Percentiles rank a stretch among this genome's conserved stretches.
Conservation (phyloP, 345 rosid genomes). For the Durio zibethinus region DNA sequence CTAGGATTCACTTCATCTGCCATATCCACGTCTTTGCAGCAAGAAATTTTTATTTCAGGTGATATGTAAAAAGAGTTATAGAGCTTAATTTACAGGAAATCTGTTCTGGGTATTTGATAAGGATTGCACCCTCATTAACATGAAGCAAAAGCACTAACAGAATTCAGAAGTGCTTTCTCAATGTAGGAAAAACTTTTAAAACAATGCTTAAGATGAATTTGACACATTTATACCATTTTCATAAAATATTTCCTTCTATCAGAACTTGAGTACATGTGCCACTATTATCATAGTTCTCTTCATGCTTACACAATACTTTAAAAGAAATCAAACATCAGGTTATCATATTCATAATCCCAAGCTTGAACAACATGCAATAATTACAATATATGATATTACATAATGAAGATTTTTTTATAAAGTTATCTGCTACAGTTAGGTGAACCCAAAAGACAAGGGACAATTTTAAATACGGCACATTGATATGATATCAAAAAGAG, state of each 20-base stretch:
- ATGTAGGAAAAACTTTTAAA: background rate
- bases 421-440: background rate
- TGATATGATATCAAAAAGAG: too few species aligned
- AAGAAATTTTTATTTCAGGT: background rate
- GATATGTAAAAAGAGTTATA: background rate
- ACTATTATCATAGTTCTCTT: background rate
- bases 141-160: background rate
- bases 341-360: background rate
- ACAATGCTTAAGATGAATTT: background rate
- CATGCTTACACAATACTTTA: background rate
- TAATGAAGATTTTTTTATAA: background rate
- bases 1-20: slow-evolving; percentile 1
- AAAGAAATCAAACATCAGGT: background rate
- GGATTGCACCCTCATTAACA: background rate
- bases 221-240: background rate
- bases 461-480: too few species aligned
- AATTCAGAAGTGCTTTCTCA: background rate
- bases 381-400: background rate
- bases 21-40: background rate
- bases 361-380: background rate
- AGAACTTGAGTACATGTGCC: background rate
- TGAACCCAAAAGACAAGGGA: slow-evolving; percentile 2
- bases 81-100: background rate
- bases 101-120: background rate
- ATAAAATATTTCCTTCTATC: background rate